Evolutionary conservation across 129 eudicot genomes (phyloP), one percentile per base, ranked within the genome.

Genomic region (Chrysanthemum makinoi): DNA sequence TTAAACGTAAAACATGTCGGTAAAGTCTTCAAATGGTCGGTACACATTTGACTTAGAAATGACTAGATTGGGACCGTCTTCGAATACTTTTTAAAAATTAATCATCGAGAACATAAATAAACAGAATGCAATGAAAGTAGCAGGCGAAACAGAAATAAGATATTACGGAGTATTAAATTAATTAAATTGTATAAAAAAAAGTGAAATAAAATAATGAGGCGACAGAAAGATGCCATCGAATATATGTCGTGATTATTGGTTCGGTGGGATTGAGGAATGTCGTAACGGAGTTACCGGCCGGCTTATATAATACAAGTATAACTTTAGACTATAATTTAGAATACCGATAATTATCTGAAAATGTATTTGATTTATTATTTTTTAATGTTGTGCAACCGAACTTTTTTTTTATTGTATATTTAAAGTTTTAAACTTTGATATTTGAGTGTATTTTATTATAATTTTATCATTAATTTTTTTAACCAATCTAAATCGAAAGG

Each of bases 221-320:
- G 67, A 75, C 67, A 66, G 73, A 64, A 75, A 75, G 76, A 77
- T 70, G 81, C 77, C 77, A 70, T 69, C 58, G 65, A 78, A 78
- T 78, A 78, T 53, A 78, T 77, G 81, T 77, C 72, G 67, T 70
- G 30, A 39, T 26, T 11, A 39, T 28, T 11, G 26, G 77, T 65
- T 78, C 77, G 81, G 72, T 65, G 72, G 73, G 81, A 70, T 71
- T 78, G 62, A 78, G 73, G 77, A 77, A 77, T 71, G 66, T 78
- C 72, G 77, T 48, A 22, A 77, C 72, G 49, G 72, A 18, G 71
- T 75, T 55, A 75, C 57, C 76, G 66, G 77, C 82, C 82, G 77
- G 77, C 77, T 6, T 35, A 26, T 62, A 47, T 12, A 30, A 30
- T 30, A 30, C 35, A 3, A 3, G 33, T 28, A 28, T 28, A 4